A percentile compares a stretch with the other conserved stretches of the same genome.
Conservation (phyloP, 225 moss, liverwort and hornwort genomes). For the Climacium dendroides region DNA sequence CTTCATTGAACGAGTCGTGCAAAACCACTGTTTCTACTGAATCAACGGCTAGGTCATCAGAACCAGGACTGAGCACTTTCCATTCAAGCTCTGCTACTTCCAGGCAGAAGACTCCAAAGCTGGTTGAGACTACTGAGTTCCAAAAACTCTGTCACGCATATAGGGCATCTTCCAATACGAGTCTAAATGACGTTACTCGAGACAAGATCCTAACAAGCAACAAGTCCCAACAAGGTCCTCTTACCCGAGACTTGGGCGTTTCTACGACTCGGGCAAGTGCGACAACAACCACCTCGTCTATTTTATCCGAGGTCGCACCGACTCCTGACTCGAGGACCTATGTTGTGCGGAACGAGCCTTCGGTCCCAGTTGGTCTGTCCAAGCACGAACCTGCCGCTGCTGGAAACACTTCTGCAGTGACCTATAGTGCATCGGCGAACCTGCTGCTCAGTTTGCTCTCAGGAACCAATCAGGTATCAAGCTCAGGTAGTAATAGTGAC, state of each 20-base stretch:
- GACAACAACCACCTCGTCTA: not conserved
- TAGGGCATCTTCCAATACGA: not conserved
- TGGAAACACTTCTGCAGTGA: not conserved
- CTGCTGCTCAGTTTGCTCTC: not conserved
- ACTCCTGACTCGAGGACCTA: not conserved
- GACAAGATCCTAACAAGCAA: not conserved
- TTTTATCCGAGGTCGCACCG: not conserved
- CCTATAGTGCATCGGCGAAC: not conserved
- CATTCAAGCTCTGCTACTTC: not conserved
- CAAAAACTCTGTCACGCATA: conserved; percentile 19
- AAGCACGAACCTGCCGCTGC: not conserved
- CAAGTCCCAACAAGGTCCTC: not conserved
- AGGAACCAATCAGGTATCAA: not conserved
- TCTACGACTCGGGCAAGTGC: not conserved
- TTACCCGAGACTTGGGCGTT: not conserved
- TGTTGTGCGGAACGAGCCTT: not conserved
- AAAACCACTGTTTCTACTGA: not conserved
- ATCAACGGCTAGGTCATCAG: not conserved
- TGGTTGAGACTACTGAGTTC: not conserved
- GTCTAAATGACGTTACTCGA: not conserved
- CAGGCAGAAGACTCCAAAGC: not conserved
- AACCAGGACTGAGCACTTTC: not conserved
- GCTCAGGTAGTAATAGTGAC: not conserved
- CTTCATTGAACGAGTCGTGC: not conserved
- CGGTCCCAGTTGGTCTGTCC: not conserved